Evolutionary conservation across 2,329 filamentous ascomycete genomes (phyloP).

Genomic region (Microdochium bolleyi): DNA sequence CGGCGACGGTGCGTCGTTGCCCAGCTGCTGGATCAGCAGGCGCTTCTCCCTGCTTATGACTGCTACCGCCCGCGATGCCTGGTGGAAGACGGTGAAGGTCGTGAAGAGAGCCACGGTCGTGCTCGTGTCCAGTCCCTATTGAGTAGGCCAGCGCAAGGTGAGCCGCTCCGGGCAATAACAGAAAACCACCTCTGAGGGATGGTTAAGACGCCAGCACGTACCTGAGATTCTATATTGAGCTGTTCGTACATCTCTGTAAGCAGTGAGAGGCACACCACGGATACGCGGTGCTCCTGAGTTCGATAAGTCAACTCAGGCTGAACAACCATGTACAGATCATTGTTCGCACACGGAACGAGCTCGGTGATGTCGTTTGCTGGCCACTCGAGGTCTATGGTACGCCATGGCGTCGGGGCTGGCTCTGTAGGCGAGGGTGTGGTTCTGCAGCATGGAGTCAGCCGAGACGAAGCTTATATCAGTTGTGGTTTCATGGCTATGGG

Average conservation of each 20-base stretch:
- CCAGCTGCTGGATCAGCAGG: slow-evolving; percentile 12
- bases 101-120: slow-evolving; percentile 17
- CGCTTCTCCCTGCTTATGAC: slow-evolving; percentile 17
- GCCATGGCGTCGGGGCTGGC: slow-evolving; percentile 1
- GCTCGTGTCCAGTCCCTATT: slow-evolving; percentile 11
- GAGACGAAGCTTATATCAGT: background rate
- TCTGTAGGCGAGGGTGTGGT: background rate
- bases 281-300: slow-evolving; percentile 12
- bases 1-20: background rate
- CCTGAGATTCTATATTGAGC: slow-evolving; percentile 9
- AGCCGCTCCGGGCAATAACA: no score
- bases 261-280: slow-evolving; percentile 11
- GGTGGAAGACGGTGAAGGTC: slow-evolving; percentile 15
- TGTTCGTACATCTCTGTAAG: slow-evolving; percentile 4
- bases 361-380: slow-evolving; percentile 11
- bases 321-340: slow-evolving; percentile 11
- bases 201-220: slow-evolving; percentile 5
- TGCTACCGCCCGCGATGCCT: slow-evolving; percentile 8
- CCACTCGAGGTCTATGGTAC: slow-evolving; percentile 7
- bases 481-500: background rate
- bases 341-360: slow-evolving; percentile 6
- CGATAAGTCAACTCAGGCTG: slow-evolving; percentile 9
- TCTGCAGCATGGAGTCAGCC: background rate
- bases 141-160: background rate
- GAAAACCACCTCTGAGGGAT: no score